Base-by-base conservation (phyloP, 345 rosid genomes). In the Chamaenerion angustifolium region DNA sequence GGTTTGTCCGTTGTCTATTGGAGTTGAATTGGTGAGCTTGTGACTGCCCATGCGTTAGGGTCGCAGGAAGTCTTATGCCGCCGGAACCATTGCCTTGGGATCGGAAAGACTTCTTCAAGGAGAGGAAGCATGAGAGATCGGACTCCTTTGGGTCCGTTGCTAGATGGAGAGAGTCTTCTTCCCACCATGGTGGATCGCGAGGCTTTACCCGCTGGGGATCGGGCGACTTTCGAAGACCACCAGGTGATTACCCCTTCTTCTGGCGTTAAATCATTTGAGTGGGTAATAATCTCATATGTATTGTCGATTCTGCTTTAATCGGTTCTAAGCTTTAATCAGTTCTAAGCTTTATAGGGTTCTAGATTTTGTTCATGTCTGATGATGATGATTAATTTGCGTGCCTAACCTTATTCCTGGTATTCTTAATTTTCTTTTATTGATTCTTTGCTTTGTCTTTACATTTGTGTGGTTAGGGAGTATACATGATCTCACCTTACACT, bases 1-100 rank as follows among this genome's bases (percentile, higher is more conserved):
- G 18, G 19, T 60, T n/a, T 45, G 37, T 49, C 51, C 23, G 51
- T 43, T 52, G 43, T 25, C 51, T 41, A 40, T 43, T 37, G 21
- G 15, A 40, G 4, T 47, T 9, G 46, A 42, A 12, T 59, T 45
- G 50, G 63, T 43, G 58, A 61, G 62, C 25, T 64, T 55, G 58
- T 11, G 51, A 57, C 40, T 57, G 73, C 68, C 68, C 56, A 78
- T 72, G 85, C 73, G 68, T 70, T 65, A 64, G 63, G 58, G 27
- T 47, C 60, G 61, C 48, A 67, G 50, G 31, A 43, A 63, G 59
- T 51, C 82, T 79, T 70, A 93, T 88, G 99, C 97, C 99, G 81
- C 81, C 85, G 42, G 94, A 92, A 74, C 84, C 90, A 68, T 74
- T 71, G 63, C 81, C 90, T 54, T 83, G 75, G 88, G 95, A 84